Base-by-base conservation (phyloP, 495 filamentous ascomycete species). In the Pseudevernia furfuracea region DNA sequence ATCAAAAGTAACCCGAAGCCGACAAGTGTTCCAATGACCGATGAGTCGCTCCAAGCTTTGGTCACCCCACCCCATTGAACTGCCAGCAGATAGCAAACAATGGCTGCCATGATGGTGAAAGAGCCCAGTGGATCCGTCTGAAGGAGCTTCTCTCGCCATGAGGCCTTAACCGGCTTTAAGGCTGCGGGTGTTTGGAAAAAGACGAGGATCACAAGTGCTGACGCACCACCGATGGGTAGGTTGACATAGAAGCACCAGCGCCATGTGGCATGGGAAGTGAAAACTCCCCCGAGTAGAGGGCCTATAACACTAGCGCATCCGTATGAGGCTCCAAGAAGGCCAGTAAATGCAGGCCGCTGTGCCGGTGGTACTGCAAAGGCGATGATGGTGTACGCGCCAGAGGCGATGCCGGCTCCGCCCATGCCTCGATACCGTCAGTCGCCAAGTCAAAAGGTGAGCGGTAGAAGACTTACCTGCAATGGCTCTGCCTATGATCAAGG, bases 201-300 rank as follows among this genome's bases (percentile, higher is more conserved):
- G 32, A 83, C 46, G 38, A 79, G 61, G n/a, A 82, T 73, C 14
- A 76, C 65, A 30, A 63, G 64, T 8, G 70, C 75, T 9, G 74
- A 64, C 14, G 74, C 52, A 41, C 74, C 80, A 39, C 81, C 81
- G 39, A 83, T 72, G 0, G 81, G 81, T 3, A 83, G 74, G 62
- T 83, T 83, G 68, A 84, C 77, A 62, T 82, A 82, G 71, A 83
- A 84, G 65, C 77, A 81, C 80, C 79, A 82, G n/a, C 80, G 69
- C 80, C 80, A 83, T 17, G 74, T 69, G 6, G 77, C 71, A 38
- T 73, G 67, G 34, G 71, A 68, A 0, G 77, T 74, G 66, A 82
- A 82, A 0, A 71, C 81, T 43, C 81, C 81, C 12, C 81, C 81
- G 34, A 82, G 61, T 2, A 83, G 66, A 0, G 80, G 81, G 30